These are phyloP conservation scores for Ascochyta lentis DNA, from an alignment of 2,329 filamentous ascomycete species.

Conservation along the genomic window DNA sequence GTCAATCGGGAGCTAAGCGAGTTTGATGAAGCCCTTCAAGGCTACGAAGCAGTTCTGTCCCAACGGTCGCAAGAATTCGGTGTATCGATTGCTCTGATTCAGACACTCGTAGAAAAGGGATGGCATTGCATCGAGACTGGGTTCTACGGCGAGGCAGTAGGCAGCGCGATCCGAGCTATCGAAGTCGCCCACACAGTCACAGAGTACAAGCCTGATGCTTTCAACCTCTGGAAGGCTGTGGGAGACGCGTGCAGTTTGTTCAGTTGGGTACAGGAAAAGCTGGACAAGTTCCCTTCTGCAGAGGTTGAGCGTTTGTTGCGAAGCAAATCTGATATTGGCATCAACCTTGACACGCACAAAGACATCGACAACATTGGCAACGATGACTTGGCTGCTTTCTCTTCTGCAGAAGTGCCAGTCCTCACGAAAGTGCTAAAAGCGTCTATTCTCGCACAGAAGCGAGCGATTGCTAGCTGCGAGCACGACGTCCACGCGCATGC, in stretches of 20 bases:
- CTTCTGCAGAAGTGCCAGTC: conserved; percentile 19
- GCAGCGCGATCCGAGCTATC: conserved; percentile 73
- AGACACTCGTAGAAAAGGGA: conserved; percentile 84
- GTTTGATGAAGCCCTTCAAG: conserved; percentile 78
- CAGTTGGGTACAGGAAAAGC: conserved; percentile 74
- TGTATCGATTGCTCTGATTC: conserved; percentile 84
- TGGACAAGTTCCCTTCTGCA: conserved; percentile 66
- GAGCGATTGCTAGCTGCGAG: conserved; percentile 75
- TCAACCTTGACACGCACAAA: conserved; percentile 64
- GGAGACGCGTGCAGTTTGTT: conserved; percentile 89
- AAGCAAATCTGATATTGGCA: conserved; percentile 55
- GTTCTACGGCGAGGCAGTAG: conserved; percentile 81
- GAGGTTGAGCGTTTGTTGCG: conserved; percentile 66
- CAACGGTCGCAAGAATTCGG: conserved; percentile 78
- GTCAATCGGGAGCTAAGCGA: conserved; percentile 92
- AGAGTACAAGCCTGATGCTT: conserved; percentile 69
- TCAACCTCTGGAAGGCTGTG: conserved; percentile 94
- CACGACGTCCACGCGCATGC: conserved; percentile 86
- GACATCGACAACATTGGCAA: conserved; percentile 71
- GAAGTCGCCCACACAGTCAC: conserved; percentile 69
- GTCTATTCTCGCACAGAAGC: conserved; percentile 84
- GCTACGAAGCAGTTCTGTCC: conserved; percentile 76
- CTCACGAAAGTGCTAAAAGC: conserved; percentile 70
- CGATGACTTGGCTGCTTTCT: conserved; percentile 39
- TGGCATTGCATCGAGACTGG: conserved; percentile 80